Evolutionary conservation across 441 rosid genomes (phyloP), one percentile per base, ranked within the genome.

Genomic region (Daphne laureola): DNA sequence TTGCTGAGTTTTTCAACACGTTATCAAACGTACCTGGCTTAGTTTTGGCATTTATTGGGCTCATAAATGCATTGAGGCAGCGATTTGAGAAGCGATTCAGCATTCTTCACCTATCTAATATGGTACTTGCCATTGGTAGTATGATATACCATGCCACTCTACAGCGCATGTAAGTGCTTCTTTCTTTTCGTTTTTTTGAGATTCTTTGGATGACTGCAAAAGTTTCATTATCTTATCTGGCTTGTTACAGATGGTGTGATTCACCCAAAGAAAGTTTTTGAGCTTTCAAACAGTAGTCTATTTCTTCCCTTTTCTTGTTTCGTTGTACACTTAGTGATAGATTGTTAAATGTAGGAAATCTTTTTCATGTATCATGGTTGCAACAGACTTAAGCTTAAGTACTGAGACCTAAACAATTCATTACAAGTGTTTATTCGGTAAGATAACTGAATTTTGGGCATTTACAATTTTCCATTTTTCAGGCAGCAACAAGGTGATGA

Each of bases 401-500:
- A 31, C 11, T 31, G 38, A 31, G 11, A 31, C 38, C 38, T 31
- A 31, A 31, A 4, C 36, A 31, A 5, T 3, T 31, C 6, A 31
- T 31, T 31, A 31, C 8, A 31, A 31, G 38, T 31, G 38, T 31
- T 31, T 4, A 31, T 31, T 31, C 1, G 11, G 11, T 31, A 31
- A 21, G 25, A 21, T 21, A 2, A 21, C 25, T 21, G 2, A 21
- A 21, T 21, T 21, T 21, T 31, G 11, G 1, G 11, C 38, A 31
- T 31, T 6, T 31, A 31, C 5, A 6, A 31, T 35, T 0, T 27
- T 17, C 49, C 49, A 31, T 60, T 56, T 61, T 57, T 8, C 84
- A 89, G 97, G 84, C 98, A 86, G 71, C 97, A 84, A 67, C 97
- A 84, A 66, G 81, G 97, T 55, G 97, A 89, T 76, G 94, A 85